Base-by-base conservation (phyloP, 306 rosid species). In the Potentilla sterilis region DNA sequence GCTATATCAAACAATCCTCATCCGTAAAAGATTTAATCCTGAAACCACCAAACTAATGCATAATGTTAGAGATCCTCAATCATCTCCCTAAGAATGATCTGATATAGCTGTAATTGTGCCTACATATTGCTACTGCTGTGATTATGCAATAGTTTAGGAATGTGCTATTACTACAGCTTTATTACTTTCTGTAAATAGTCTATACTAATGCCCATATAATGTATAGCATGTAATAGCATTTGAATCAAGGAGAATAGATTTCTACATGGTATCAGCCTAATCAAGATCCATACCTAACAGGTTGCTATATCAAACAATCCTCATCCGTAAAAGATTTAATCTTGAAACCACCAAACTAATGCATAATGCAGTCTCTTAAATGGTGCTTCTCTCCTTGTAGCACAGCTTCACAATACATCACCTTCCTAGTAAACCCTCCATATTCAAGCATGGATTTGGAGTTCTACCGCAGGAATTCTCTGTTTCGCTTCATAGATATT, bases 371-470 rank as follows among this genome's bases (percentile, higher is more conserved):
- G 4, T 49, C 16, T 2, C 54, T 5, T 19, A 52, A 52, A 19
- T 52, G 24, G 11, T 1, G 7, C 37, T 58, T 58, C 65, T 24
- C 35, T 21, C 28, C 9, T 24, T 11, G 28, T 28, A 58, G 37
- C 65, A 22, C 35, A 32, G n/a, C 67, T 59, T 61, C 19, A 32
- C 12, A 55, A 28, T 32, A 14, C 19, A 24, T 34, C 40, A 32
- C n/a, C 41, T 24, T 58, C 65, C 16, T 57, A 5, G 2, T 9
- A 10, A 22, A 22, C 64, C 2, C 16, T 58, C 11, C 1, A 2
- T 55, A 55, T 55, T 13, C 37, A 58, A 24, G 7, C 77, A 85
- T 85, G 96, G 89, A 86, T 43, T 77, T 83, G 89, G 89, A 88
- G 43, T 77, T 81, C 44, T 74, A 63, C 67, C 57, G 68, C 46